Base-by-base conservation (phyloP, 2,329 filamentous ascomycete genomes). In the Hymenoscyphus scutula region DNA sequence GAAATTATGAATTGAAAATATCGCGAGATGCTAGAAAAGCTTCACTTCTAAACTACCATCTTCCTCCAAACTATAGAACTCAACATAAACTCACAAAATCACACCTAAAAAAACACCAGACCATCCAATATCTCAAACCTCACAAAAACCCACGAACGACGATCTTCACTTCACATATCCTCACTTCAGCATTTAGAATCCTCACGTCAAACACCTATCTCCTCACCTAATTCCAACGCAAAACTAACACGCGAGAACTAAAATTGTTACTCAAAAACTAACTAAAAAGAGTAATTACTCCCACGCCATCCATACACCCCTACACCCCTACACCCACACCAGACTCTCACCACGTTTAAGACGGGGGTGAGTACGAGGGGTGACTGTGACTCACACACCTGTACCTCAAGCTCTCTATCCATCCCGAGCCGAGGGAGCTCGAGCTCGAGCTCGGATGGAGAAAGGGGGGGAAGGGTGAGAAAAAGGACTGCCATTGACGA, bases 401-500 rank as follows among this genome's bases (percentile, higher is more conserved):
- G 27, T 3, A 29, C 6, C 27, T n/a, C n/a, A 13, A 45, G n/a
- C 41, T n/a, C 23, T 23, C n/a, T n/a, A n/a, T n/a, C n/a, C n/a
- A n/a, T n/a, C n/a, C n/a, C 19, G 41, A 45, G 10, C 45, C 23
- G n/a, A 13, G 19, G 19, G n/a, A 48, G 8, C 45, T 23, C 45
- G 8, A 10, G n/a, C 4, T 8, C 8, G n/a, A 48, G 8, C 45
- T 23, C 45, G 8, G 19, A 8, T 23, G n/a, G n/a, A n/a, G n/a
- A 37, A 37, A 13, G 38, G n/a, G 38, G 7, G 19, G 38, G 19
- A 51, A 5, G 2, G 23, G n/a, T n/a, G n/a, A n/a, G n/a, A n/a
- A n/a, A n/a, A n/a, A n/a, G n/a, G n/a, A n/a, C n/a, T 51, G 45
- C 45, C 45, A 51, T 51, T 51, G 45, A 51, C 45, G 45, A 51